Percentiles rank a stretch among this genome's conserved stretches.
Evolutionary conservation across 306 rosid genomes (phyloP).

Genomic region (Inga leiocalycina): DNA sequence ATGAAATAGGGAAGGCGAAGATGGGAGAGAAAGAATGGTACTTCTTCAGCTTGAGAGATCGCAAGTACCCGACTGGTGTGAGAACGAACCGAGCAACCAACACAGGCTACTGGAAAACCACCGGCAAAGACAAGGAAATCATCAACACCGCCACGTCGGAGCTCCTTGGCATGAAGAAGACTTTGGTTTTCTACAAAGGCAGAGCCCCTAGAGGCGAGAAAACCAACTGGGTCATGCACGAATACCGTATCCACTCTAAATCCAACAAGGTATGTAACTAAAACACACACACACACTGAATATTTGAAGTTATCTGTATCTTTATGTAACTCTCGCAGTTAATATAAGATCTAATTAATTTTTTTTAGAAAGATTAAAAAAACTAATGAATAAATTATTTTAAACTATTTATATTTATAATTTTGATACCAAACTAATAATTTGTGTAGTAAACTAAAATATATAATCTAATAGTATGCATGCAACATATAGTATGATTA

Average conservation of each 20-base stretch:
- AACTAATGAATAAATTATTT: no score
- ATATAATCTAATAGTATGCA: no score
- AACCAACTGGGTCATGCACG: constrained; percentile 95
- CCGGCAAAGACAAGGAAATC: constrained; percentile 94
- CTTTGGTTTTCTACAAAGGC: constrained; percentile 90
- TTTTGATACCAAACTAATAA: no score
- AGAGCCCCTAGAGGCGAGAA: constrained; percentile 97
- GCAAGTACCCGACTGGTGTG: constrained; percentile 91
- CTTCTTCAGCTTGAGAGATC: constrained; percentile 84
- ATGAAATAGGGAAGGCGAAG: constrained; percentile 75
- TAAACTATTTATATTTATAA: no score
- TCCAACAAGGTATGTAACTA: constrained; percentile 15
- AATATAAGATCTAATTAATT: no score
- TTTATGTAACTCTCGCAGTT: no score
- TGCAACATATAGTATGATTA: no score
- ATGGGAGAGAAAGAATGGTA: constrained; percentile 98
- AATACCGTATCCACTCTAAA: constrained; percentile 81
- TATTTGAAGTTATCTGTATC: no score
- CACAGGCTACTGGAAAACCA: constrained; percentile 95
- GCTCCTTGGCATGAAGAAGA: constrained; percentile 91
- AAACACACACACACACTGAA: not conserved
- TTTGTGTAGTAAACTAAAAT: no score
- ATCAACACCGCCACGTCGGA: constrained; percentile 59
- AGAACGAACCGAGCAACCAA: constrained; percentile 91
- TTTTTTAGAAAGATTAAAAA: no score